Evolutionary conservation across 345 rosid genomes (phyloP).

Genomic region (Hibiscus tridactylites): DNA sequence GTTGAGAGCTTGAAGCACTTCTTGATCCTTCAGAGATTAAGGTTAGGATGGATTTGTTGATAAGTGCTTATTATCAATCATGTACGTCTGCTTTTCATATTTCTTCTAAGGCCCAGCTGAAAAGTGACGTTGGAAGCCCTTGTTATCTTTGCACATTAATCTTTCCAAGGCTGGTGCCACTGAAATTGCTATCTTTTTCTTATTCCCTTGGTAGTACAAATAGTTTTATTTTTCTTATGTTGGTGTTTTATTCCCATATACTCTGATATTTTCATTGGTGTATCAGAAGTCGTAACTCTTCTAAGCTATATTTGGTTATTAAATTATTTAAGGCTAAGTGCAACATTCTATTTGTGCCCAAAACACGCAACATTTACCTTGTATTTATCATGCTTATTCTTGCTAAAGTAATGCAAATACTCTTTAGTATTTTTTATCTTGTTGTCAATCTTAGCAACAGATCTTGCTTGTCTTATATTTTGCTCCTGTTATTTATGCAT

Average conservation of each 20-base stretch:
- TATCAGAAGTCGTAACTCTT: background rate
- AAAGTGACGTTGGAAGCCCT: too few relatives aligned
- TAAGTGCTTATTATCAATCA: background rate
- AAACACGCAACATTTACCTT: background rate
- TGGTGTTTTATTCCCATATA: background rate
- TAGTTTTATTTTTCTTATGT: background rate
- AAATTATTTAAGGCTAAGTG: background rate
- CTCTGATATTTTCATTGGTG: background rate
- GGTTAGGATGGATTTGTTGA: background rate
- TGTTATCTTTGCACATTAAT: too few relatives aligned
- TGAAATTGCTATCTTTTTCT: background rate
- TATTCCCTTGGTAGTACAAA: background rate
- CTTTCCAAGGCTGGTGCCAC: background rate
- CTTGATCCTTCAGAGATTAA: background rate
- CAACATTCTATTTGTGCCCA: background rate
- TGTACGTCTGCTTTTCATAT: background rate
- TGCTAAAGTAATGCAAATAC: background rate
- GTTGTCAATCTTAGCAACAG: background rate
- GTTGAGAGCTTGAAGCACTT: background rate
- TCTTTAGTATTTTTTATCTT: background rate
- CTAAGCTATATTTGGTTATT: too few relatives aligned
- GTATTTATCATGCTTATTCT: background rate
- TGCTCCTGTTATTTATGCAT: slow-evolving; percentile 3
- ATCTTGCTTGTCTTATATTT: background rate
- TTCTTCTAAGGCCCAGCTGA: background rate